Conservation (phyloP, 2,329 filamentous ascomycete genomes). For the Polytolypa hystricis region DNA sequence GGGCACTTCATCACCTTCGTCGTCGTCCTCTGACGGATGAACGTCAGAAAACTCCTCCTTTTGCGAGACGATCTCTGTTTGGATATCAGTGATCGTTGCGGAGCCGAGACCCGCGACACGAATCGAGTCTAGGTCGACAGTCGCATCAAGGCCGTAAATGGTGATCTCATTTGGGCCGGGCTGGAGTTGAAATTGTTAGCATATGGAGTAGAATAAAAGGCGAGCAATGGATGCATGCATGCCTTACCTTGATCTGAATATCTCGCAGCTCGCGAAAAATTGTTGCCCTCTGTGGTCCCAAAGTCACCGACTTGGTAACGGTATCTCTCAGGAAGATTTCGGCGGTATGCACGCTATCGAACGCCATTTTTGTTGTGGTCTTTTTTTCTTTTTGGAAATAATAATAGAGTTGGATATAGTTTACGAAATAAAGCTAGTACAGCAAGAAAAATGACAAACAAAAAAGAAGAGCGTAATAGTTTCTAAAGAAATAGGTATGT, state of each 20-base stretch:
- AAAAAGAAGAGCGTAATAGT: too few relatives aligned
- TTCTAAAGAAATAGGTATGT: too few relatives aligned
- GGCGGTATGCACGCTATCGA: conserved; percentile 9
- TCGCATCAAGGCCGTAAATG: conserved; percentile 44
- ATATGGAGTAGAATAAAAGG: conserved; percentile 1
- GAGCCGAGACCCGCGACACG: conserved; percentile 49
- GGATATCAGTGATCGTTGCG: conserved; percentile 52
- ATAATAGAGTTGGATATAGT: too few relatives aligned
- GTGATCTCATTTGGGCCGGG: conserved; percentile 48
- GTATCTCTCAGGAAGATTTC: conserved; percentile 44
- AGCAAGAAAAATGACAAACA: too few relatives aligned
- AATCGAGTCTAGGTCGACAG: conserved; percentile 45
- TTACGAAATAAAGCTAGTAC: background rate
- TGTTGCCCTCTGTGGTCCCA: conserved; percentile 52
- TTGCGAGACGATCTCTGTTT: conserved; percentile 47
- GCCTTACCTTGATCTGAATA: conserved; percentile 37
- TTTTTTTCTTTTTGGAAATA: too few relatives aligned
- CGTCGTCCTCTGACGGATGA: conserved; percentile 34
- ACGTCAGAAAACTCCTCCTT: conserved; percentile 44
- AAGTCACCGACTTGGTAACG: conserved; percentile 48
- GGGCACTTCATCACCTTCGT: conserved; percentile 26
- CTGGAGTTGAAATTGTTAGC: conserved; percentile 18
- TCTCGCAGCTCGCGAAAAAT: conserved; percentile 49
- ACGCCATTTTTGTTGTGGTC: conserved; percentile 7
- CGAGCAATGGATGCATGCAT: background rate